Conservation (phyloP, 495 filamentous ascomycete species). For the Penicillium nucicola region DNA sequence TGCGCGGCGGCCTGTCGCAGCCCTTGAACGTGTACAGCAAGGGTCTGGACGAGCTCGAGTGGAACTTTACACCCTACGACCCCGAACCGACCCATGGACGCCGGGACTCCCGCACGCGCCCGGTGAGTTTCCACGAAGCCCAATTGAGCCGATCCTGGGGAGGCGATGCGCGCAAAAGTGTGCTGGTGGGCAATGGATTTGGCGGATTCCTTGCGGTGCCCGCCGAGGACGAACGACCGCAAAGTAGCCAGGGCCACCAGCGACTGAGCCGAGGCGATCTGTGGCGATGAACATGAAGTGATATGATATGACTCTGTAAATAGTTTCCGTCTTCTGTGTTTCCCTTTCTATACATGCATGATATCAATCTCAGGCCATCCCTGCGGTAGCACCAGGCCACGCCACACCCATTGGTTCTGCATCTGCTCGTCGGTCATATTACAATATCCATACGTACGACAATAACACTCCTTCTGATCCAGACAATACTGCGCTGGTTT, state of each 20-base stretch:
- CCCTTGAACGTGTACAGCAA: conserved; percentile 82
- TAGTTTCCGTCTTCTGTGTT: too few relatives aligned
- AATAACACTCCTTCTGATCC: conserved; percentile 35
- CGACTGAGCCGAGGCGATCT: conserved; percentile 40
- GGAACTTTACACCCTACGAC: conserved; percentile 68
- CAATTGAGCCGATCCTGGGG: conserved; percentile 57
- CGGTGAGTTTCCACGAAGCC: conserved; percentile 53
- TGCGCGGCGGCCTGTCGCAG: conserved; percentile 51
- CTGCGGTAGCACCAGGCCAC: conserved; percentile 14
- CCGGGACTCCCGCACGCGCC: conserved; percentile 43
- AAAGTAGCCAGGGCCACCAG: conserved; percentile 35
- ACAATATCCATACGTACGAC: conserved; percentile 36
- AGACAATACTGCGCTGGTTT: conserved; percentile 29
- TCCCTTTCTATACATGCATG: neutral
- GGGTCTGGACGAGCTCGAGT: conserved; percentile 78
- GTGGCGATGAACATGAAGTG: conserved; percentile 35
- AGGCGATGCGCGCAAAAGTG: conserved; percentile 55
- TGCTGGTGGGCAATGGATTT: conserved; percentile 72
- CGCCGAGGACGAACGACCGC: conserved; percentile 42
- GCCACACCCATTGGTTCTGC: conserved; percentile 23
- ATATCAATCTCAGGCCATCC: conserved; percentile 19
- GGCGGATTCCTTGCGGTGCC: conserved; percentile 83
- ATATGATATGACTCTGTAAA: conserved; percentile 2
- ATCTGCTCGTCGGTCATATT: conserved; percentile 19
- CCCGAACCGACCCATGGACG: conserved; percentile 37